These are phyloP conservation scores for Cytospora schulzeri DNA, from an alignment of 2,329 filamentous ascomycete species.

Conservation along the genomic window DNA sequence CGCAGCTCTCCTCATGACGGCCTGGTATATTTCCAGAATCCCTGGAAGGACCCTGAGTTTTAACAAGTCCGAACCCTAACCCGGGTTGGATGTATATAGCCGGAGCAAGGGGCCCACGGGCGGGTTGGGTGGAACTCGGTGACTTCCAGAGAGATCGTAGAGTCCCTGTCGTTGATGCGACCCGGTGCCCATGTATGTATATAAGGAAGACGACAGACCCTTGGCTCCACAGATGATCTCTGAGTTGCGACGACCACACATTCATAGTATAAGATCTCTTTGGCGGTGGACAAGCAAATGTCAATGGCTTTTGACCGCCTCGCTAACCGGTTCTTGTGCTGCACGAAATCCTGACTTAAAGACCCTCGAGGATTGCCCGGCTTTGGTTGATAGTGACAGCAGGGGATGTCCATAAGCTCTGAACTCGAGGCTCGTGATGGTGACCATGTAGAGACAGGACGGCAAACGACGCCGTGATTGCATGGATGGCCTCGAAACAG, in stretches of 20 bases:
- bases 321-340: conserved; percentile 6
- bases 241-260: conserved; percentile 26
- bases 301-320: conserved; percentile 8
- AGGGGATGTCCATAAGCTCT: neutral
- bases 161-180: conserved; percentile 1
- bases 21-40: too few relatives aligned
- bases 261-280: neutral
- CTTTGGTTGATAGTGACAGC: conserved; percentile 1
- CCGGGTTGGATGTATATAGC: conserved; percentile 1
- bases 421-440: neutral
- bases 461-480: neutral
- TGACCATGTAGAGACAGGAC: neutral
- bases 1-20: neutral
- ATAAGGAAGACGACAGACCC: conserved; percentile 13
- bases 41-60: neutral
- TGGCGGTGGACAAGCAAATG: neutral
- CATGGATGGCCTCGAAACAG: neutral
- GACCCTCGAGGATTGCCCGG: neutral
- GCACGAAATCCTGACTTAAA: conserved; percentile 11
- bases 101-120: too few relatives aligned
- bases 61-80: neutral
- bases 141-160: neutral
- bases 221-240: conserved; percentile 19
- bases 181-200: conserved; percentile 17
- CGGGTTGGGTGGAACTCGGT: conserved; percentile 8